A percentile compares a stretch with the other conserved stretches of the same genome.
Conservation (phyloP, 331 rosid species). For the Spiraea crenata region DNA sequence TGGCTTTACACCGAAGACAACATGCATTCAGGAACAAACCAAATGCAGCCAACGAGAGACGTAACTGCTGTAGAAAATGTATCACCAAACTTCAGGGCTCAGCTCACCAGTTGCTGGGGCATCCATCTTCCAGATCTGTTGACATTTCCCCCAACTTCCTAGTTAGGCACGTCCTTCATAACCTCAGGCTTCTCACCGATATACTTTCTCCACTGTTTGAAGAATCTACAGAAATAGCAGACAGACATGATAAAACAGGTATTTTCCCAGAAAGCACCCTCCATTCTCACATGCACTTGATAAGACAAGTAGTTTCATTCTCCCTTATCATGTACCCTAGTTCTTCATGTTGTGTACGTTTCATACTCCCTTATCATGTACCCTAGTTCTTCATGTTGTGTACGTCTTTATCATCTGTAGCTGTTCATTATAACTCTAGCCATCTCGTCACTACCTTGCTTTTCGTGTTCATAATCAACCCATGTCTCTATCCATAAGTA, state of each 20-base stretch:
- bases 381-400: too few species aligned
- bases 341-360: too few species aligned
- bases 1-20: slow-evolving; percentile 26
- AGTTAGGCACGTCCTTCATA: slow-evolving; percentile 98
- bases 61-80: slow-evolving; percentile 24
- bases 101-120: slow-evolving; percentile 88
- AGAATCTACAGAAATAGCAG: slow-evolving; percentile 56
- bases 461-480: too few species aligned
- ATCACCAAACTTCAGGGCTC: slow-evolving; percentile 96
- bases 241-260: slow-evolving; percentile 6
- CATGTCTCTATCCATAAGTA: too few species aligned
- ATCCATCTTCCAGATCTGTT: slow-evolving; percentile 95
- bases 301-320: too few species aligned
- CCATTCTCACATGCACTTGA: too few species aligned
- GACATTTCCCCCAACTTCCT: slow-evolving; percentile 95
- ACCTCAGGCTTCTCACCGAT: slow-evolving; percentile 93
- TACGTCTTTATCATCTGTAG: too few species aligned
- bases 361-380: too few species aligned
- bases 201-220: slow-evolving; percentile 92
- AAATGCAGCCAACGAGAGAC: slow-evolving; percentile 20
- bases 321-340: too few species aligned
- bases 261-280: too few species aligned
- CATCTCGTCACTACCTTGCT: too few species aligned
- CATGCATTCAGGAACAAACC: slow-evolving; percentile 27
- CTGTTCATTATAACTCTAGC: too few species aligned